Conservation (phyloP, 257 asterid genomes). For the Solanum pinnatisectum region DNA sequence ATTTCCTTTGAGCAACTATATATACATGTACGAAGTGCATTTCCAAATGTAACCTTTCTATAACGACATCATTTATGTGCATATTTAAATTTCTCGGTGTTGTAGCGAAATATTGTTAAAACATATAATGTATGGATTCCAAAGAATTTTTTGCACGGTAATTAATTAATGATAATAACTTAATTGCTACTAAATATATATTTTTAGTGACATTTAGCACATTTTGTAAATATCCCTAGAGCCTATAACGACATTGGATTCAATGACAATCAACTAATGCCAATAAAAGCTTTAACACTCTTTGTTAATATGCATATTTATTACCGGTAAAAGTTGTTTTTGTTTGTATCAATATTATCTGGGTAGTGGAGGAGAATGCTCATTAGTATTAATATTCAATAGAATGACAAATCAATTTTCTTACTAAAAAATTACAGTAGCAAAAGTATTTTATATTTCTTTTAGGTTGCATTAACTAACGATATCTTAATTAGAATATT, state of each 20-base stretch:
- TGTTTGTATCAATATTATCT: background rate
- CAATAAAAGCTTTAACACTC: rapidly evolving
- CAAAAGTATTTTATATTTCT: background rate
- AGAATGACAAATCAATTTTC: background rate
- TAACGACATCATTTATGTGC: background rate
- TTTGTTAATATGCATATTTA: no score
- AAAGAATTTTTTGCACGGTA: no score
- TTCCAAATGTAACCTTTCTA: background rate
- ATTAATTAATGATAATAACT: no score
- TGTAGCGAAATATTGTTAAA: background rate
- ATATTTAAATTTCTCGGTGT: background rate
- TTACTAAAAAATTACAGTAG: background rate
- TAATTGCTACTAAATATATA: no score
- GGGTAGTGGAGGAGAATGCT: background rate
- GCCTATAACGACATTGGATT: no score
- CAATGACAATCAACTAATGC: background rate
- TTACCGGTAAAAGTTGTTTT: no score
- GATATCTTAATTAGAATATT: no score
- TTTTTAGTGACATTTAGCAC: background rate
- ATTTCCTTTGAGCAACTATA: background rate
- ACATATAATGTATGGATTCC: background rate
- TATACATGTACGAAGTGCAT: background rate
- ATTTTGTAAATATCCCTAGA: no score
- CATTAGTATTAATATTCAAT: background rate
- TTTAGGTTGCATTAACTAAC: background rate